Evolutionary conservation across 106 monocot species (phyloP).

Genomic region (Dioscorea dumetorum): DNA sequence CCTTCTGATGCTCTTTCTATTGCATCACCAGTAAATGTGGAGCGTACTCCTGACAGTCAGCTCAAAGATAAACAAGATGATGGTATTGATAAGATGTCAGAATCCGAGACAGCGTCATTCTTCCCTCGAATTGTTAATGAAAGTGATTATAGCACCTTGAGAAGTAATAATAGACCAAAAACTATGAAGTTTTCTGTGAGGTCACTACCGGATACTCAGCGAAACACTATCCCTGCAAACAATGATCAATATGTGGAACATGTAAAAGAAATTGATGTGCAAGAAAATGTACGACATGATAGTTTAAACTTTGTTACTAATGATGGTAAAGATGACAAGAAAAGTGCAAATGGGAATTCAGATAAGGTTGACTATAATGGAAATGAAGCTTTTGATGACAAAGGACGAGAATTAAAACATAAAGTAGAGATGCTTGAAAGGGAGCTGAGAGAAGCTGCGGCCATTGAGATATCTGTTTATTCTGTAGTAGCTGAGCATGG

Average conservation of each 20-base stretch:
- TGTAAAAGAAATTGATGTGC: slow-evolving; percentile 56
- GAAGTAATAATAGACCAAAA: slow-evolving; percentile 22
- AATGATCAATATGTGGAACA: slow-evolving; percentile 36
- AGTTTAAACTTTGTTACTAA: slow-evolving; percentile 2
- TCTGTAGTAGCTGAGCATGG: slow-evolving; percentile 84
- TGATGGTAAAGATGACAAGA: slow-evolving; percentile 8
- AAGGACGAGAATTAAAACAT: slow-evolving; percentile 56
- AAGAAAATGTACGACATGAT: slow-evolving; percentile 16
- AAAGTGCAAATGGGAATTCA: slow-evolving; percentile 5
- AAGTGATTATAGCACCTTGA: slow-evolving; percentile 16
- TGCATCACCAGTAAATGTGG: slow-evolving; percentile 1
- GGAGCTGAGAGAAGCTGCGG: slow-evolving; percentile 78
- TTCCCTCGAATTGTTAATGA: slow-evolving; percentile 18
- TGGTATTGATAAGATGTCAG: slow-evolving; percentile 20
- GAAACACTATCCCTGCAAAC: slow-evolving; percentile 1
- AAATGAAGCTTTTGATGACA: slow-evolving; percentile 18
- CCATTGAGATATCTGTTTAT: slow-evolving; percentile 65
- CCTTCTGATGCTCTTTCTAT: slow-evolving; percentile 8
- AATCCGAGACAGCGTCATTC: slow-evolving; percentile 15
- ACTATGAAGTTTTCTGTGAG: slow-evolving; percentile 36
- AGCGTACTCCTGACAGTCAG: slow-evolving; percentile 8
- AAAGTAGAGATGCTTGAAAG: slow-evolving; percentile 59
- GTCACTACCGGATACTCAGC: slow-evolving; percentile 9
- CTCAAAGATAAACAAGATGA: slow-evolving; percentile 15
- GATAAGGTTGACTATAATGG: slow-evolving; percentile 15